Evolutionary conservation across 2,329 filamentous ascomycete genomes (phyloP).

Genomic region (Teratosphaeria destructans): DNA sequence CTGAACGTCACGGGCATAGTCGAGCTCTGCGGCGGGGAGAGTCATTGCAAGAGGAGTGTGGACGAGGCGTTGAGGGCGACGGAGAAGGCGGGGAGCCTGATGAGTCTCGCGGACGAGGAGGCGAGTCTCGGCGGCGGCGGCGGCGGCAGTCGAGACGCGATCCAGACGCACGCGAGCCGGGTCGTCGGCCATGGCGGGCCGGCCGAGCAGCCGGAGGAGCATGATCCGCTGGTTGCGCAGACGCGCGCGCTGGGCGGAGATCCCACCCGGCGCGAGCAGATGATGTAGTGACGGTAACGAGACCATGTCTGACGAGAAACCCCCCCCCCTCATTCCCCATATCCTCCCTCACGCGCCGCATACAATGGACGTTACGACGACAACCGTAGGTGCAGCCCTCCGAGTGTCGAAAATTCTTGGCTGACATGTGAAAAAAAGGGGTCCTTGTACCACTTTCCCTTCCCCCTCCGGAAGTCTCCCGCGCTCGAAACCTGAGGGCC

Average conservation of each 20-base stretch:
- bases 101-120: not conserved
- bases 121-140: not conserved
- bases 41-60: conserved; percentile 72
- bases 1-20: conserved; percentile 77
- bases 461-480: not conserved
- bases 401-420: not conserved
- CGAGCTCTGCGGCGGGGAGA: conserved; percentile 64
- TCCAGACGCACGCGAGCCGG: not conserved
- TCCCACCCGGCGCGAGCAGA: not conserved
- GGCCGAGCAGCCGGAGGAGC: conserved; percentile 3
- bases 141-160: not conserved
- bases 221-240: conserved; percentile 1
- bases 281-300: not conserved
- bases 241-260: not conserved
- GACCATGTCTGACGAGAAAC: not conserved
- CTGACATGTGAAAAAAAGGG: not conserved
- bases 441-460: not conserved
- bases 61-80: conserved; percentile 61
- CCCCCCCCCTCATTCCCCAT: not conserved
- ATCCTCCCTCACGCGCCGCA: too few species aligned
- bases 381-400: not conserved
- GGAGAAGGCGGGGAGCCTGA: not conserved
- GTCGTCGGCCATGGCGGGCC: not conserved
- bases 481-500: not conserved
- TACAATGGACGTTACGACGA: not conserved